Evolutionary conservation across 306 rosid species (phyloP).

Genomic region (Acacia acuminata): DNA sequence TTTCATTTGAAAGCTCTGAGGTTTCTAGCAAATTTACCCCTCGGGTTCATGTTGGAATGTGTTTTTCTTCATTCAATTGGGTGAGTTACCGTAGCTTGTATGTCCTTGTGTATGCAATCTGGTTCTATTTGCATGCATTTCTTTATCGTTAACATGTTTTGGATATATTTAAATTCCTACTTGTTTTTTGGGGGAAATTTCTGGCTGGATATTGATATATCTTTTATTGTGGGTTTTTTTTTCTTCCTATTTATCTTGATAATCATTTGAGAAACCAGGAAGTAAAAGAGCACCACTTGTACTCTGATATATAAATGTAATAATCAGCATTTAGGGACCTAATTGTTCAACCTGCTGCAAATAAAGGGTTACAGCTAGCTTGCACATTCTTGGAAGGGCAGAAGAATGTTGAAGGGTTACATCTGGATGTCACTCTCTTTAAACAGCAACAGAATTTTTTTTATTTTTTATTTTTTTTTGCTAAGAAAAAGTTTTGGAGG

Average conservation of each 20-base stretch:
- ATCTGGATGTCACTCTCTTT: too few species aligned
- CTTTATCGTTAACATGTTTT: slow-evolving; percentile 14
- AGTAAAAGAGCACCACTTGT: slow-evolving; percentile 82
- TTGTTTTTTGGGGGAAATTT: slow-evolving; percentile 11
- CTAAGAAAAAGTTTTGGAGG: too few species aligned
- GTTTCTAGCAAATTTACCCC: slow-evolving; percentile 47
- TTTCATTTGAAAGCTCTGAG: slow-evolving; percentile 70
- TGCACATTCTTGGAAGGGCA: too few species aligned
- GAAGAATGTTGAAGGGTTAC: too few species aligned
- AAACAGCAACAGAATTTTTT: too few species aligned
- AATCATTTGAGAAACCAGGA: slow-evolving; percentile 46
- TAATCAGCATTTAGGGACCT: too few species aligned
- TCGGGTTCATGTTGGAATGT: slow-evolving; percentile 75
- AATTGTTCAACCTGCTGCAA: too few species aligned
- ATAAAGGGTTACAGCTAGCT: too few species aligned
- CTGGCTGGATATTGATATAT: background rate
- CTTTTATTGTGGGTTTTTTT: background rate
- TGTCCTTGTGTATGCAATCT: too few species aligned
- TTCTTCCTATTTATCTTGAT: background rate
- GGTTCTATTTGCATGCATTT: background rate
- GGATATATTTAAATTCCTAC: slow-evolving; percentile 2
- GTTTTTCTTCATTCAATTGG: slow-evolving; percentile 75
- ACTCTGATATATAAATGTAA: too few species aligned
- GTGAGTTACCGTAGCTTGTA: slow-evolving; percentile 48
- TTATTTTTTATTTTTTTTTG: too few species aligned